A percentile compares a stretch with the other conserved stretches of the same genome.
Evolutionary conservation across 1,284 basidiomycete species (phyloP).

Genomic region (Tylopilus sp.): DNA sequence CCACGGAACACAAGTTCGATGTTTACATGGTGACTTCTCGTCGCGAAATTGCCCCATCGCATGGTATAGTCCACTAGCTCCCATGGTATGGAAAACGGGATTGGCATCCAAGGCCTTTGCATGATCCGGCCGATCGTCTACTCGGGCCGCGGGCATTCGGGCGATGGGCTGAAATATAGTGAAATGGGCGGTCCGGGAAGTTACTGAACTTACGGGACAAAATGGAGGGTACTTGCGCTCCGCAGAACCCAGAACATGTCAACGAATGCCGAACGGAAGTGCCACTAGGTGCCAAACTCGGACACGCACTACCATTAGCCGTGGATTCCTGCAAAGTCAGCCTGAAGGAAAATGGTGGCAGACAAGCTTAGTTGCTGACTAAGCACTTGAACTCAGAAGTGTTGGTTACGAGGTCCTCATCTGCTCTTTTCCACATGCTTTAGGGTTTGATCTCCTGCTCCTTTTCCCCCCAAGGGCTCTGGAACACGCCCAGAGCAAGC

Average conservation of each 20-base stretch:
- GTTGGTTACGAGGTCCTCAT: conserved; percentile 3
- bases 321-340: conserved; percentile 18
- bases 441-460: conserved; percentile 6
- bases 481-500: neutral
- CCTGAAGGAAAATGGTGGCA: conserved; percentile 13
- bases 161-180: neutral
- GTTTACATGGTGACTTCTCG: conserved; percentile 4
- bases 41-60: neutral
- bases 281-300: neutral
- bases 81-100: conserved; percentile 3
- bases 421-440: neutral
- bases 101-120: neutral
- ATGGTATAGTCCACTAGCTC: neutral
- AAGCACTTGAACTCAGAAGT: conserved; percentile 10
- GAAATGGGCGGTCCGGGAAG: conserved; percentile 1
- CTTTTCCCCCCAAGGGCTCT: neutral
- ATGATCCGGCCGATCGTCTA: conserved; percentile 23
- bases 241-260: conserved; percentile 3
- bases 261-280: conserved; percentile 1
- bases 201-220: conserved; percentile 7
- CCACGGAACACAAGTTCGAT: conserved; percentile 15
- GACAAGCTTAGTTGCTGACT: conserved; percentile 15
- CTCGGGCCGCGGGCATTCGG: neutral
- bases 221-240: conserved; percentile 10
- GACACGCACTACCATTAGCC: neutral